These are phyloP conservation scores for Cladophialophora carrionii DNA, from an alignment of 2,329 filamentous ascomycete species.

Conservation along the genomic window DNA sequence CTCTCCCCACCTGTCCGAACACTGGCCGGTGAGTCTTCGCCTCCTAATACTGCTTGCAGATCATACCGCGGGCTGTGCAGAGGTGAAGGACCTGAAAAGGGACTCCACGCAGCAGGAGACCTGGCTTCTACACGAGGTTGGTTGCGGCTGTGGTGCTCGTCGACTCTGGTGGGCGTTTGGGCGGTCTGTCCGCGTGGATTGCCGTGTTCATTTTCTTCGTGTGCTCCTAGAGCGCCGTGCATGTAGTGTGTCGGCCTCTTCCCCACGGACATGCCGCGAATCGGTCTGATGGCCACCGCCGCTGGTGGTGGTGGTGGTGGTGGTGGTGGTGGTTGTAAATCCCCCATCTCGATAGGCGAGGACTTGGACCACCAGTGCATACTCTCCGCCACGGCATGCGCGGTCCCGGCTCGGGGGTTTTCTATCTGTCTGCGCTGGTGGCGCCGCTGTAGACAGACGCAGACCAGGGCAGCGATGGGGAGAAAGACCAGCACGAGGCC, in stretches of 20 bases:
- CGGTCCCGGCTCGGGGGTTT: background rate
- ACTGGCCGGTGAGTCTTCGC: conserved; percentile 3
- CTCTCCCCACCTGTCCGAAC: conserved; percentile 3
- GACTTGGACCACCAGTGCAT: conserved; percentile 4
- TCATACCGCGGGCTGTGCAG: background rate
- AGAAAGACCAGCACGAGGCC: conserved; percentile 23
- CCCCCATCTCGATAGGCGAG: conserved; percentile 14
- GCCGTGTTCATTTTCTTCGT: background rate
- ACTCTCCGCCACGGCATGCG: background rate
- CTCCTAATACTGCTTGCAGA: conserved; percentile 3
- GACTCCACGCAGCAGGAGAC: background rate
- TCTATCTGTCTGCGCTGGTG: background rate
- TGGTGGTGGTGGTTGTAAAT: conserved; percentile 8
- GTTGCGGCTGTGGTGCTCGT: background rate
- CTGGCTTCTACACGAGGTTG: background rate
- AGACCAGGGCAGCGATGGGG: conserved; percentile 15
- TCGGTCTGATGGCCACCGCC: background rate
- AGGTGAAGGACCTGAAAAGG: background rate
- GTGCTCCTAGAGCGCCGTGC: background rate
- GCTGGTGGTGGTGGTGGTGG: conserved; percentile 1
- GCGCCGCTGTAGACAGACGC: conserved; percentile 8
- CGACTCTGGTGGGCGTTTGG: background rate
- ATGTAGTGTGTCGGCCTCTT: background rate
- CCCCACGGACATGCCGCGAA: conserved; percentile 7
- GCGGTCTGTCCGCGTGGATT: background rate